Evolutionary conservation across 1,284 basidiomycete species (phyloP), one percentile per base, ranked within the genome.

Genomic region (Golubevia sp.): DNA sequence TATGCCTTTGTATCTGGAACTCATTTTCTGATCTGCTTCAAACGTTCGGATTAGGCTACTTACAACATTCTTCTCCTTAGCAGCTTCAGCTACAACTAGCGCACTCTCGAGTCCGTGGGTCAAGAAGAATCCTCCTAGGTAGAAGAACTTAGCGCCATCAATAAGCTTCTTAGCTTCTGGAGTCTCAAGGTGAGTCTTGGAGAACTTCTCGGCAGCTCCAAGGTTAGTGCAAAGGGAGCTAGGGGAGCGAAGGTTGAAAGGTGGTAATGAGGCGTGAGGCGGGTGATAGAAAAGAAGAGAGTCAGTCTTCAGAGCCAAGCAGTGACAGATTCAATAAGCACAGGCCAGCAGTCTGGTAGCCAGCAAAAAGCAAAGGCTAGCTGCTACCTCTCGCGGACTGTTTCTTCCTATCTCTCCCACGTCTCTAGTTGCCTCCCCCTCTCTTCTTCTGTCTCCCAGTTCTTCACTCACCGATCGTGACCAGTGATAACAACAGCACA

Each of bases 81-180:
- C 91, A 76, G 91, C 89, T 85, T 92, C 90, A 82, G 92, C 91
- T 61, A 99, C 84, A 73, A 91, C 87, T 56, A 94, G 85, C 50
- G 90, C 90, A 61, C 88, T 89, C 74, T 91, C 90, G 64, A 89
- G 84, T 59, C 95, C 95, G 84, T 99, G 96, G 23, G 96, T 97
- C 70, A 99, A 88, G 90, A 99, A 98, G 88, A 92, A 99, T 20
- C 97, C 96, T 77, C 94, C 97, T 66, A 98, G 89, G 87, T 99
- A 99, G 87, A 90, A 97, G 84, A 90, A 89, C 82, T 92, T 91
- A 63, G 95, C 95, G 58, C 86, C 88, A 27, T 92, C 88, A 77
- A 98, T 87, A 67, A 93, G 87, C 55, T 90, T 87, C 55, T 92
- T 90, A 67, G 97, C 90, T 68, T 88, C 86, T 26, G 90, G 87